Percentiles rank a stretch among this genome's conserved stretches.
Conservation (phyloP, 2,329 filamentous ascomycete genomes). For the Aplosporella prunicola region DNA sequence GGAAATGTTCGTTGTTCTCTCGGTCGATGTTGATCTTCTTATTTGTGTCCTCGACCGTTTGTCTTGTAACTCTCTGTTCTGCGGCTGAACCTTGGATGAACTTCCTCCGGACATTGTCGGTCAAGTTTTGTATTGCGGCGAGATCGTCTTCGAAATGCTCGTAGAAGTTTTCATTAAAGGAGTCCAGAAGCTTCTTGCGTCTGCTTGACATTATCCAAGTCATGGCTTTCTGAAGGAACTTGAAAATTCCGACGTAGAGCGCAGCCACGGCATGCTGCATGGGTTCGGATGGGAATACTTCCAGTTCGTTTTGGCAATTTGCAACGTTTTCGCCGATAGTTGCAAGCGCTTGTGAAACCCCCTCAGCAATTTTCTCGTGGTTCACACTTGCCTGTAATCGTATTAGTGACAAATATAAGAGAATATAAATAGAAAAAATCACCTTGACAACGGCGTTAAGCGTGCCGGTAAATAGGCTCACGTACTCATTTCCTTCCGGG, state of each 20-base stretch:
- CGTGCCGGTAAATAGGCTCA: constrained; percentile 16
- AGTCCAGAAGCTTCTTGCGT: constrained; percentile 12
- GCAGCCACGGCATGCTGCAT: constrained; percentile 14
- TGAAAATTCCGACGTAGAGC: constrained; percentile 18
- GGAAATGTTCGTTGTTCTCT: too few relatives aligned
- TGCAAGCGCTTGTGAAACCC: constrained; percentile 13
- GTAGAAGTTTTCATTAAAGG: constrained; percentile 16
- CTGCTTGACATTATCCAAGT: constrained; percentile 16
- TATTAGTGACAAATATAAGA: too few relatives aligned
- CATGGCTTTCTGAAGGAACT: constrained; percentile 17
- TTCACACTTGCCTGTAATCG: constrained; percentile 15
- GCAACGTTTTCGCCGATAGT: constrained; percentile 16
- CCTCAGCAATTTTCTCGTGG: constrained; percentile 17
- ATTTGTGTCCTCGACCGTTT: constrained; percentile 5
- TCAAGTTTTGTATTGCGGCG: constrained; percentile 12
- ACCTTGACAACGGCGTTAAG: constrained; percentile 12
- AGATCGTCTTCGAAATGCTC: constrained; percentile 15
- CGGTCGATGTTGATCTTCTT: too few relatives aligned
- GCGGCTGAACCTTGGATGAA: background rate
- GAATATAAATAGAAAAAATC: too few relatives aligned
- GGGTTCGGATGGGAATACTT: constrained; percentile 14
- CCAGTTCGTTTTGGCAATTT: constrained; percentile 14
- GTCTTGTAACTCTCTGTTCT: constrained; percentile 6
- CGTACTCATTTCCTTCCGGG: constrained; percentile 16
- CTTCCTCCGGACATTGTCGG: constrained; percentile 4